Base-by-base conservation (phyloP, 2,329 filamentous ascomycete species). In the Fusarium sp. region DNA sequence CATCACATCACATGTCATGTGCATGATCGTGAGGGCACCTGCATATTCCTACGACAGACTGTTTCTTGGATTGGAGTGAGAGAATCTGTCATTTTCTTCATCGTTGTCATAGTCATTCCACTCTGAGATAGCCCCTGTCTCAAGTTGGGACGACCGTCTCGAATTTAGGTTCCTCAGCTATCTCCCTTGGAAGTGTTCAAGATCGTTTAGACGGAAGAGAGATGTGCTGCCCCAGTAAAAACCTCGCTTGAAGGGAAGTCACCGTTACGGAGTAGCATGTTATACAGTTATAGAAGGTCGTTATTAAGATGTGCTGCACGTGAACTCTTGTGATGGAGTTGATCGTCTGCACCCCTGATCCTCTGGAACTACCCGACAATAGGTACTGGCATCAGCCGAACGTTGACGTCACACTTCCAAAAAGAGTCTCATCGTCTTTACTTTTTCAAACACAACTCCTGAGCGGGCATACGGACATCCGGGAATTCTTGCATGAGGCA, bases 81-180 rank as follows among this genome's bases (percentile, higher is more conserved):
- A 42, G 20, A 60, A 39, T 38, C 31, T 35, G 49, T 29, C 21
- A 39, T 29, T 20, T 49, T 43, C 53, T 38, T 29, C 38, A 39
- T 43, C 9, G 31, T 43, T 48, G 42, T 41, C 46, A 48, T 44
- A 39, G 46, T 47, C 48, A 48, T 67, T 57, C 67, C 67, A 60
- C 67, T 9, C 48, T 67, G 62, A 41, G 18, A 49, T 37, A 54
- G 42, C 67, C 63, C 63, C 57, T 69, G 67, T 69, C 66, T 56
- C 57, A 63, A 64, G 48, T 68, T 46, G 41, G 66, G 67, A 68
- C 46, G 67, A 70, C 63, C 48, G 57, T 62, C 63, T 59, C 65
- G 47, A 69, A 65, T 38, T 60, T 49, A 42, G 43, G 39, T 57
- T 39, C 55, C 38, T 63, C 42, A 21, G 18, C 37, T 33, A 38